A percentile compares a stretch with the other conserved stretches of the same genome.
Evolutionary conservation across 78 protist species (phyloP).

Genomic region (Anaeramoeba ignava): DNA sequence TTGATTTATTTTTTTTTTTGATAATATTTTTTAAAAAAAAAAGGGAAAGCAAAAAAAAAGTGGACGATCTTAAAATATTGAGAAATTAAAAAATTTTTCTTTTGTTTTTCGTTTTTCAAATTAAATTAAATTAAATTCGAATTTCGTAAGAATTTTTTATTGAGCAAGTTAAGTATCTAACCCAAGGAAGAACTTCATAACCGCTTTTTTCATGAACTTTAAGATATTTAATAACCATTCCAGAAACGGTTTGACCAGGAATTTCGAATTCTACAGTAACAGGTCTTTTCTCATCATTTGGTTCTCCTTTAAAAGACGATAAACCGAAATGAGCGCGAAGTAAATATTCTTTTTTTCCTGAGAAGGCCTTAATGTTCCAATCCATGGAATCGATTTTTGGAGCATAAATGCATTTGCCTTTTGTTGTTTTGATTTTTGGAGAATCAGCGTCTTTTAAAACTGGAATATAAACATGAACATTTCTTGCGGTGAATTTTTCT

Average conservation of each 20-base stretch:
- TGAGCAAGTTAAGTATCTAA: background rate
- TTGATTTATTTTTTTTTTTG: too few relatives aligned
- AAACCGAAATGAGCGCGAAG: conserved; percentile 86
- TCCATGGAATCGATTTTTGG: conserved; percentile 78
- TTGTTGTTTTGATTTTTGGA: conserved; percentile 74
- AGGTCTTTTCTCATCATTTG: too few relatives aligned
- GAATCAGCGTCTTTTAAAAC: conserved; percentile 91
- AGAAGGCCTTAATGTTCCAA: conserved; percentile 93
- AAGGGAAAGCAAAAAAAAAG: too few relatives aligned
- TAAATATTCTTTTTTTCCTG: conserved; percentile 60
- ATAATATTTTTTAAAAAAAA: too few relatives aligned
- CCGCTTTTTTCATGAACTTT: background rate
- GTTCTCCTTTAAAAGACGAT: conserved; percentile 74
- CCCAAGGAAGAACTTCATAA: background rate
- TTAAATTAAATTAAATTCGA: background rate
- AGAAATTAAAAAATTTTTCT: too few relatives aligned
- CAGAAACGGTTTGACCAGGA: background rate
- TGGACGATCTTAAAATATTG: too few relatives aligned
- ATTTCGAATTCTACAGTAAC: background rate
- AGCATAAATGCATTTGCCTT: conserved; percentile 75
- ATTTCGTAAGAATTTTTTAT: background rate
- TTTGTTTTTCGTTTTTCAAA: too few relatives aligned
- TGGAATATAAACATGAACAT: conserved; percentile 82
- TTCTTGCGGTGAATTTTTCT: conserved; percentile 75
- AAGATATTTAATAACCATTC: background rate